Base-by-base conservation (phyloP, 257 asterid species). In the Misopates orontium region DNA sequence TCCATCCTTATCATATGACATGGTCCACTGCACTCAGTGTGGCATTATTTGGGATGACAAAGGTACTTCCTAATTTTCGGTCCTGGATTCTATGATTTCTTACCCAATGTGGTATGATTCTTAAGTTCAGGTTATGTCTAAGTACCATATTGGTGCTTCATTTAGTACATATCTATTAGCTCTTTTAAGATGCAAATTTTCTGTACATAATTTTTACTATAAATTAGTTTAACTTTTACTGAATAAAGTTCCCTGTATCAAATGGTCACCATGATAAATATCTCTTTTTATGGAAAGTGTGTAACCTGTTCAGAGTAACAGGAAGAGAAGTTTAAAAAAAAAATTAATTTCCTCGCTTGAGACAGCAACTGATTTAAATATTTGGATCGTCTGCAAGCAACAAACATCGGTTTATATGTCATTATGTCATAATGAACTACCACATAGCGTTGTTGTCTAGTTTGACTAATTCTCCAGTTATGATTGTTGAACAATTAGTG, bases 1-100 rank as follows among this genome's bases (percentile, higher is more conserved):
- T 80, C 96, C 98, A 40, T 84, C 99, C 75, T 85, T 94, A 49
- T 88, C 99, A 15, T 94, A 85, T 83, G 97, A 84, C 82, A 88
- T 94, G 96, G 84, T 90, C 78, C 99, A 94, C 81, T 94, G 98
- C 80, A 86, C 98, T 64, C 91, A 86, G 45, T 90, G 97, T 79
- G 95, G 95, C 70, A 88, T 94, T 66, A 73, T 78, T 73, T 94
- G 99, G 99, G 89, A 94, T 63, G 85, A 82, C 78, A 90, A 83
- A 88, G 97, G 97, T 94, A 83, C 57, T 63, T 62, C 13, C 44
- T 28, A 45, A 62, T 57, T 16, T 42, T 50, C 44, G 19, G 51
- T 57, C 72, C 54, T 14, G 57, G 56, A 65, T 55, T 40, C 32
- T 69, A n/a, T n/a, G 4, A 36, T 60, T 56, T 18, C 36, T 31